Evolutionary conservation across 306 rosid genomes (phyloP).

Genomic region (Sicyos baderoa): DNA sequence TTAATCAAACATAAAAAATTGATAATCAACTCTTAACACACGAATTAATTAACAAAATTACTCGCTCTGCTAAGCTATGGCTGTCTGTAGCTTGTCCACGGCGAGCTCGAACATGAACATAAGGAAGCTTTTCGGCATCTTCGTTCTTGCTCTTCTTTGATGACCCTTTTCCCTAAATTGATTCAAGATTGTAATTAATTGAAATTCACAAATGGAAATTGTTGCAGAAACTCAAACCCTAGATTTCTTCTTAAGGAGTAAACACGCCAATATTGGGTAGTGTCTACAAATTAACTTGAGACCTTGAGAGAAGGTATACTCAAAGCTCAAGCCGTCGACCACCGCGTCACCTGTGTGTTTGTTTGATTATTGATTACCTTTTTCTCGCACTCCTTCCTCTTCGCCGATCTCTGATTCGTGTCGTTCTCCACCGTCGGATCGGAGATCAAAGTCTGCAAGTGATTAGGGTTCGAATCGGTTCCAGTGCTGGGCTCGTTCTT

Average conservation of each 20-base stretch:
- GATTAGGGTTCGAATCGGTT: slow-evolving; percentile 55
- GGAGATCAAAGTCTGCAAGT: slow-evolving; percentile 37
- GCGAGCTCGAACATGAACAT: slow-evolving; percentile 92
- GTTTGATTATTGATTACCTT: slow-evolving; percentile 41
- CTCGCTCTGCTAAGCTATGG: slow-evolving; percentile 98
- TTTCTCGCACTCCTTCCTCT: slow-evolving; percentile 93
- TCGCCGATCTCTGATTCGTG: slow-evolving; percentile 43
- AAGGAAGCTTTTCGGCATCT: slow-evolving; percentile 63
- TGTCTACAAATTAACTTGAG: no score
- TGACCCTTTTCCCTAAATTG: slow-evolving; percentile 56
- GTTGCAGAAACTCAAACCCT: slow-evolving; percentile 34
- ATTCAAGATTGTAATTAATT: slow-evolving; percentile 3
- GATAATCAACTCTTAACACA: slow-evolving; percentile 20
- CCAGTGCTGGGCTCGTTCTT: slow-evolving; percentile 62
- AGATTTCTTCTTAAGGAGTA: slow-evolving; percentile 20
- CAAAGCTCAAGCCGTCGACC: no score
- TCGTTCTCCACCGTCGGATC: slow-evolving; percentile 46
- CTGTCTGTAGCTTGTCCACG: slow-evolving; percentile 98
- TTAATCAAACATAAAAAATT: not conserved
- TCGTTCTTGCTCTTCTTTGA: slow-evolving; percentile 62
- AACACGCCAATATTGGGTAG: no score
- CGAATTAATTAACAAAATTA: slow-evolving; percentile 35
- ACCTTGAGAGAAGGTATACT: no score
- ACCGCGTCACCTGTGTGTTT: no score
- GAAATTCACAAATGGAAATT: slow-evolving; percentile 19